phyloP scores from a whole-genome alignment of 495 filamentous ascomycete genomes.

The Xylaria grammica region DNA sequence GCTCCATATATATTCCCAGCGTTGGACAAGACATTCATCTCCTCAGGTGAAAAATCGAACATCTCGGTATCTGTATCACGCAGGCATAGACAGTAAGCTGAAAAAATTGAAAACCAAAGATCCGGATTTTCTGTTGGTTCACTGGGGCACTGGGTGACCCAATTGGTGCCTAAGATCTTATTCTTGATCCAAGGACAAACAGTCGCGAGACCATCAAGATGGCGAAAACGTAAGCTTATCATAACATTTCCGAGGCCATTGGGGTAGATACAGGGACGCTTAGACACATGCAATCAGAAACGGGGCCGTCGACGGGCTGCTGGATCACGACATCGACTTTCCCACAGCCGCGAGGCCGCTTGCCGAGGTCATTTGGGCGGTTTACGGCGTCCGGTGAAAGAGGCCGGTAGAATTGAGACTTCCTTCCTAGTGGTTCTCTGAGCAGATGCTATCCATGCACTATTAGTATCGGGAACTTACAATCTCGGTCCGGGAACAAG shows the following conservation, averaged over 20 bases:
- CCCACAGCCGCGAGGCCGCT: background rate
- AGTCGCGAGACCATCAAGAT: no score
- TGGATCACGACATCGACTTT: constrained; percentile 4
- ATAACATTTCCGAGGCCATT: background rate
- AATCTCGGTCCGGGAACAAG: background rate
- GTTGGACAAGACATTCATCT: constrained; percentile 7
- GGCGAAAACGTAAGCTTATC: background rate
- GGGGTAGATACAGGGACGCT: constrained; percentile 2
- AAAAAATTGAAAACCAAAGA: no score
- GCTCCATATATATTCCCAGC: background rate
- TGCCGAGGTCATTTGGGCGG: background rate
- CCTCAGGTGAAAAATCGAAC: background rate
- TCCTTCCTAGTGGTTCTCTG: background rate
- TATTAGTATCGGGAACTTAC: background rate
- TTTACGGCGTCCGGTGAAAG: background rate
- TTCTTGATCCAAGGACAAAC: no score
- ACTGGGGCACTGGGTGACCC: no score
- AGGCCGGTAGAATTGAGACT: background rate
- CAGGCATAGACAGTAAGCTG: no score
- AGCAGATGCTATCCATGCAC: background rate
- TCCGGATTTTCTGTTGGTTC: no score
- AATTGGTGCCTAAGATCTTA: no score
- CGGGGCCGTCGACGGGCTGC: background rate
- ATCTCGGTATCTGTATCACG: no score
- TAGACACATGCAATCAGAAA: constrained; percentile 2